Conservation (phyloP, 495 filamentous ascomycete species). For the Tuber melanosporum region DNA sequence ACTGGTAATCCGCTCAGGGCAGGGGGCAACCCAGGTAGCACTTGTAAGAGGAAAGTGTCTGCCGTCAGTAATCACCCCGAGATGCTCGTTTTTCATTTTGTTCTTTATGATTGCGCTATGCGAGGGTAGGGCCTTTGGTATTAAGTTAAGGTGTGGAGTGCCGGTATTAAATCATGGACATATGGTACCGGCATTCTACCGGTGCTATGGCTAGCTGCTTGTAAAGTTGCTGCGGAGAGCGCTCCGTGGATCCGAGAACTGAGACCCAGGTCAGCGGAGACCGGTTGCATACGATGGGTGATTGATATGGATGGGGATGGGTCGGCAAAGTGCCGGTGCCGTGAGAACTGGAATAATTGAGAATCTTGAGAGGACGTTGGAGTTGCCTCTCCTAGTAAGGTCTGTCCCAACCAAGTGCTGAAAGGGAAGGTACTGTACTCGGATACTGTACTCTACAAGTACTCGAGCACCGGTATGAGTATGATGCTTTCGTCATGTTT, state of each 20-base stretch:
- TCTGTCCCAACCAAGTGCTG: no score
- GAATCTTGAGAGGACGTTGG: no score
- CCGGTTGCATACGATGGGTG: neutral
- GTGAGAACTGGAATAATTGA: no score
- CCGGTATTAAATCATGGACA: neutral
- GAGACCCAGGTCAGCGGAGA: neutral
- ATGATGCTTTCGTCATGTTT: no score
- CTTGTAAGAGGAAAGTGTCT: neutral
- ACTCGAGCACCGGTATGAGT: no score
- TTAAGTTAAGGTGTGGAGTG: neutral
- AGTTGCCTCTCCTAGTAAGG: no score
- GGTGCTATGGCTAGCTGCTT: neutral
- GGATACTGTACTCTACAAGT: no score
- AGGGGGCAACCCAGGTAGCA: neutral
- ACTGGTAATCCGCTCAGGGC: no score
- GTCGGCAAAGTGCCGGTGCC: neutral
- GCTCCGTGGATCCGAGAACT: neutral
- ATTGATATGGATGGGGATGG: neutral
- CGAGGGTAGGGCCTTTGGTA: neutral
- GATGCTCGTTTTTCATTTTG: neutral
- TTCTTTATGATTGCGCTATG: neutral
- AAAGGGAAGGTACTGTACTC: no score
- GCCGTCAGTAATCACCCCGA: neutral
- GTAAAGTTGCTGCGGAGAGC: neutral
- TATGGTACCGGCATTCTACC: neutral